These are phyloP conservation scores for Zymoseptoria brevis DNA, from an alignment of 2,329 filamentous ascomycete genomes.

Conservation along the genomic window DNA sequence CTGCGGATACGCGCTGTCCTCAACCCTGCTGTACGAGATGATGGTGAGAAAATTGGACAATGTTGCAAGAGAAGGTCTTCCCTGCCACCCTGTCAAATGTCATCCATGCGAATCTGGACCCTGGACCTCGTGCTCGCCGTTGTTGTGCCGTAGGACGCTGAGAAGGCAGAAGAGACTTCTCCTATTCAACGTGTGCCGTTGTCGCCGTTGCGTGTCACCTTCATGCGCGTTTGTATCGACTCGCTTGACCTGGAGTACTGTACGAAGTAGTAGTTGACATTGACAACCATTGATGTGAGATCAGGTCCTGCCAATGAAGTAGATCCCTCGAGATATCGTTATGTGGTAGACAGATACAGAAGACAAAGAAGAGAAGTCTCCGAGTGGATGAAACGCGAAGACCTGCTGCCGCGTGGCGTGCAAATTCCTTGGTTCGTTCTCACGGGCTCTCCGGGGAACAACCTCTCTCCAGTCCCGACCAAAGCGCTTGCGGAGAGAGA, in stretches of 20 bases:
- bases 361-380: not conserved
- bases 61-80: not conserved
- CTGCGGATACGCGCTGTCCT: not conserved
- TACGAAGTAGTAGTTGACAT: not conserved
- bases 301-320: not conserved
- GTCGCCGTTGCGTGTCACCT: not conserved
- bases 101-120: not conserved
- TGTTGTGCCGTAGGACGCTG: not conserved
- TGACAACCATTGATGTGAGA: not conserved
- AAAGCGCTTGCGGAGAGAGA: not conserved
- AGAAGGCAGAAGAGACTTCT: not conserved
- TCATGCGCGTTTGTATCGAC: not conserved
- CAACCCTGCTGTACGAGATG: not conserved
- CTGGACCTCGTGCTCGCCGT: not conserved
- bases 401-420: not conserved
- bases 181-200: not conserved
- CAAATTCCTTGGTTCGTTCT: not conserved
- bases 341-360: not conserved
- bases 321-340: not conserved
- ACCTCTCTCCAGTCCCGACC: not conserved
- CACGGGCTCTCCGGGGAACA: not conserved
- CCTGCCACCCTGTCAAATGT: not conserved
- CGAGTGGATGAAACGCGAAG: not conserved
- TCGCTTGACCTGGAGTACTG: not conserved
- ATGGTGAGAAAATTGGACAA: not conserved